phyloP scores from a whole-genome alignment of 371 early-diverging fungal species.

The Lichtheimia corymbifera region DNA sequence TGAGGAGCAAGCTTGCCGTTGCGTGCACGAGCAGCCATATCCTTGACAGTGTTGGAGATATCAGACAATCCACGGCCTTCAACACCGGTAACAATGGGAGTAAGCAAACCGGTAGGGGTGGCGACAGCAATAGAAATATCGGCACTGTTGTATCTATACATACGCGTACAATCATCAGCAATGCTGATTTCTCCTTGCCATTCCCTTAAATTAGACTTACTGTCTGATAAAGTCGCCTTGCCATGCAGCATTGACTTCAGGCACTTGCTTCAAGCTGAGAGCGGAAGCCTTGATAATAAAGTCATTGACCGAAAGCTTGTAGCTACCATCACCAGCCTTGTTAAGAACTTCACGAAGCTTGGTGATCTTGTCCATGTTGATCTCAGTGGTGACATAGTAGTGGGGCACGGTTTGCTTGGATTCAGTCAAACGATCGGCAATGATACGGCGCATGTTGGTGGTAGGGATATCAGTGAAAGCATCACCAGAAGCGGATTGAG shows the following conservation, averaged over 20 bases:
- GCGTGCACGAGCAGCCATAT: constrained; percentile 85
- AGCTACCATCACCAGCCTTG: constrained; percentile 81
- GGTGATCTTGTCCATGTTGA: constrained; percentile 84
- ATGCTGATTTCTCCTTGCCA: neutral
- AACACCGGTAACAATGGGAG: constrained; percentile 88
- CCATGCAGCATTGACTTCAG: constrained; percentile 96
- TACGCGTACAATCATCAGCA: neutral
- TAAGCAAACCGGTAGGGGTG: constrained; percentile 94
- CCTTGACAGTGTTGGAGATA: constrained; percentile 86
- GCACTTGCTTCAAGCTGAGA: constrained; percentile 88
- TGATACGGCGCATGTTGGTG: constrained; percentile 92
- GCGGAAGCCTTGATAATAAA: constrained; percentile 96
- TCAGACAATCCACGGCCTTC: constrained; percentile 85
- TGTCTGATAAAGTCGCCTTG: constrained; percentile 92
- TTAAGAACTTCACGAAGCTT: constrained; percentile 91
- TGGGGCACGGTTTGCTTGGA: constrained; percentile 92
- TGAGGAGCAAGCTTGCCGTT: constrained; percentile 89
- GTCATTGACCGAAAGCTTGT: constrained; percentile 98
- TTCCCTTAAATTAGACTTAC: constrained; percentile 38
- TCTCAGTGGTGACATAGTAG: constrained; percentile 91
- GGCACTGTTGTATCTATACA: constrained; percentile 76
- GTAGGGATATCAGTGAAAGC: constrained; percentile 82
- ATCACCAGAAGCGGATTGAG: constrained; percentile 55
- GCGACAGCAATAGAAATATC: constrained; percentile 97
- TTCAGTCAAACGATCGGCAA: constrained; percentile 83